Percentiles rank a stretch among this genome's conserved stretches.
Evolutionary conservation across 257 asterid species (phyloP).

Genomic region (Prunella vulgaris): DNA sequence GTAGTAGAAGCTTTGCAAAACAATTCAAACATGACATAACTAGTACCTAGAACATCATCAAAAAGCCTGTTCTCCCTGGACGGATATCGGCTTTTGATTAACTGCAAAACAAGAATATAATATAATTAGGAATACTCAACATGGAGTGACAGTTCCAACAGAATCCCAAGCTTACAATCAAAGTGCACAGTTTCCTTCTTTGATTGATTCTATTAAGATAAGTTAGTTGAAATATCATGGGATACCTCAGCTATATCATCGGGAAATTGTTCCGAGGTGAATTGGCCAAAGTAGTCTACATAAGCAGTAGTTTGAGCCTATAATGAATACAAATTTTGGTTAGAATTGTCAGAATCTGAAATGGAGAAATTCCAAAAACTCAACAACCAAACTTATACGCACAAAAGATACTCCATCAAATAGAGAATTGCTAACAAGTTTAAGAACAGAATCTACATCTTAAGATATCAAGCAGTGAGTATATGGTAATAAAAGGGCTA

Average conservation of each 20-base stretch:
- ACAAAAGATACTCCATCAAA: conserved; percentile 11
- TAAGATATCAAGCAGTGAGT: conserved; percentile 2
- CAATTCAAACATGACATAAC: conserved; percentile 13
- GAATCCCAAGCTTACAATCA: neutral
- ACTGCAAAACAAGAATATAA: conserved; percentile 49
- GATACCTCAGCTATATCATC: conserved; percentile 95
- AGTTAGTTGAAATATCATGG: conserved; percentile 9
- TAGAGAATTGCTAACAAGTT: neutral
- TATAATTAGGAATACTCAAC: conserved; percentile 7
- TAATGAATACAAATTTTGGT: neutral
- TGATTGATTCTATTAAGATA: conserved; percentile 5
- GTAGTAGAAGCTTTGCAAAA: conserved; percentile 15
- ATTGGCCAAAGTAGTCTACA: conserved; percentile 92
- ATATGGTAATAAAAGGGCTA: neutral
- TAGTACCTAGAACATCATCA: conserved; percentile 88
- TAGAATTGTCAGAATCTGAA: neutral
- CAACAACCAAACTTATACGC: neutral
- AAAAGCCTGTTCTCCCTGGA: conserved; percentile 82
- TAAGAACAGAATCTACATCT: neutral
- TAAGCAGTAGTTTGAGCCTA: conserved; percentile 91
- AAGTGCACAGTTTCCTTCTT: neutral
- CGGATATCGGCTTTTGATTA: conserved; percentile 80
- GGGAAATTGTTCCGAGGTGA: conserved; percentile 93
- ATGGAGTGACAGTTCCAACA: conserved; percentile 7
- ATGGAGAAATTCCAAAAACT: neutral